phyloP scores from a whole-genome alignment of 768 basidiomycete genomes.

The Amanita exitialis region DNA sequence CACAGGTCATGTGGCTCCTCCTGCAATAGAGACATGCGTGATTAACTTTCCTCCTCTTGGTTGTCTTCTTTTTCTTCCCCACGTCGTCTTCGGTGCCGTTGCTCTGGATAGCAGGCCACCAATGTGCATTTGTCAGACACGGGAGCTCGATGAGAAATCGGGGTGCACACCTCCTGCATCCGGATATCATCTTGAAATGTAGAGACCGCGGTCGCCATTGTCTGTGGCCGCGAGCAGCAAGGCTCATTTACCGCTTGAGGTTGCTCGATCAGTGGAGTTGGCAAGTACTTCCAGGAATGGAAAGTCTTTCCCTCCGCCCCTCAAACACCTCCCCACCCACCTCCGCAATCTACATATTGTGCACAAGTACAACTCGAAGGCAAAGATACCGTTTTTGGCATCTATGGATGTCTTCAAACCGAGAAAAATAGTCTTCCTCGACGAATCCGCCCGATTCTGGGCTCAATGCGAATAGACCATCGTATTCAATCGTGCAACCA shows the following conservation, averaged over 20 bases:
- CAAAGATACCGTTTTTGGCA: no score
- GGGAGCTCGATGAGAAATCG: background rate
- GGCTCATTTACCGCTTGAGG: background rate
- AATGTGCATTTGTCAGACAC: background rate
- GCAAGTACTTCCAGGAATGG: background rate
- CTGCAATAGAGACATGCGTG: constrained; percentile 93
- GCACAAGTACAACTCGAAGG: constrained; percentile 60
- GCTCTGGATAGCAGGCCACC: background rate
- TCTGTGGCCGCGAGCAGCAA: constrained; percentile 1
- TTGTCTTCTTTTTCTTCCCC: constrained; percentile 37
- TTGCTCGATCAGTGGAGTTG: background rate
- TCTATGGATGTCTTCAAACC: no score
- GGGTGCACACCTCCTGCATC: background rate
- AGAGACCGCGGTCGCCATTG: constrained; percentile 3
- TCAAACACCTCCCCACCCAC: background rate
- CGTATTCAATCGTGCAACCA: no score
- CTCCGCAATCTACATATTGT: background rate
- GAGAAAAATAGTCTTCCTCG: no score
- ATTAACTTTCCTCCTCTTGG: constrained; percentile 78
- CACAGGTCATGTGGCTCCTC: constrained; percentile 88
- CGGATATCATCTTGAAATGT: constrained; percentile 2
- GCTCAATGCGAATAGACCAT: no score
- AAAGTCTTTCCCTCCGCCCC: background rate
- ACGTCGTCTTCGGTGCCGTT: constrained; percentile 22
- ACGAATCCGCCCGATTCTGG: no score